These are phyloP conservation scores for Helichrysum umbraculigerum DNA, from an alignment of 129 eudicot genomes.

Conservation along the genomic window DNA sequence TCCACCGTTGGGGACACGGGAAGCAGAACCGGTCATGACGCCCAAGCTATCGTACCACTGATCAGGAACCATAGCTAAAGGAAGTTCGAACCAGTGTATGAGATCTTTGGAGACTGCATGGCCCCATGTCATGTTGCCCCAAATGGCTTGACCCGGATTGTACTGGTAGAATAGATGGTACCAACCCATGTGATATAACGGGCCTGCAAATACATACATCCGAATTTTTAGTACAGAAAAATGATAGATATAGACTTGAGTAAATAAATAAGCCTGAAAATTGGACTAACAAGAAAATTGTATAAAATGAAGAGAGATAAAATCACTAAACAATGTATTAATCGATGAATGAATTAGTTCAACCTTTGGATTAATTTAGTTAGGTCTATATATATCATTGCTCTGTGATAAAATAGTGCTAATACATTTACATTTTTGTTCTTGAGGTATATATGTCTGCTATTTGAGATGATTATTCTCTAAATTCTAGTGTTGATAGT, in stretches of 20 bases:
- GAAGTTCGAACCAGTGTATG: conserved; percentile 69
- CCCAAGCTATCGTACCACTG: conserved; percentile 72
- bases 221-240: too few relatives aligned
- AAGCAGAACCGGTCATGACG: conserved; percentile 86
- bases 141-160: conserved; percentile 66
- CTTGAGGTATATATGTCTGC: too few relatives aligned
- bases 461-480: too few relatives aligned
- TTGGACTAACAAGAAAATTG: not conserved
- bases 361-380: too few relatives aligned
- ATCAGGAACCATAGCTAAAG: conserved; percentile 78
- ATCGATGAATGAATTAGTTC: too few relatives aligned
- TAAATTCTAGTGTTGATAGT: too few relatives aligned
- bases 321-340: too few relatives aligned
- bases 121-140: conserved; percentile 91
- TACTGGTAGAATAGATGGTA: conserved; percentile 83
- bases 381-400: too few relatives aligned
- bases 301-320: too few relatives aligned
- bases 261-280: not conserved
- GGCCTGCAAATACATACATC: not conserved
- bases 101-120: conserved; percentile 75
- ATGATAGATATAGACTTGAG: not conserved
- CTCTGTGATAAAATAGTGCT: too few relatives aligned
- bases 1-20: conserved; percentile 61
- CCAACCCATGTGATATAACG: conserved; percentile 69
- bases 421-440: too few relatives aligned